Evolutionary conservation across 306 rosid species (phyloP), one percentile per base, ranked within the genome.

Genomic region (Hippophae gyantsensis): DNA sequence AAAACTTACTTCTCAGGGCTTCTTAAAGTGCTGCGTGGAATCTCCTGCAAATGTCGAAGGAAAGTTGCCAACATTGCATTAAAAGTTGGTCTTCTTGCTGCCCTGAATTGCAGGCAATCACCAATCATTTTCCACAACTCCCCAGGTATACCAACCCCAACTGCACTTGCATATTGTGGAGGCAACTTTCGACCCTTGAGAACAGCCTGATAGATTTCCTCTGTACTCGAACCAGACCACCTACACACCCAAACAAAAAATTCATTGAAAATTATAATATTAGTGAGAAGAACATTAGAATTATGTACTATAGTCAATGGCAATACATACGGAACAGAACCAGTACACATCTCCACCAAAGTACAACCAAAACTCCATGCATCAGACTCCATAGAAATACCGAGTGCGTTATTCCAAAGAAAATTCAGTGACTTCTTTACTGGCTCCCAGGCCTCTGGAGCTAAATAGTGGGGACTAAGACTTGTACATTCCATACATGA

Each of bases 291-390:
- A 66, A 41, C 67, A 55, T 42, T 27, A 76, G 44, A 74, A 70
- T 42, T 11, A 62, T 52, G 49, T 73, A 18, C 53, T 66, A 61
- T 71, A 71, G 68, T 67, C 66, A 2, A 32, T 69, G 73, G 76
- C 71, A 61, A 73, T 74, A 92, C 99, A 46, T 92, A 92, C 99
- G 99, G 99, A 73, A 83, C 79, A 65, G 99, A 74, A 76, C 99
- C 95, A 60, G 99, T 92, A 87, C 99, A 92, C 99, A 92, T 92
- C 84, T 92, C 99, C 59, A 92, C 99, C 90, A 92, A 74, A 23
- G 99, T 92, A 80, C 96, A 92, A 72, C 96, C 99, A 80, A 88
- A 92, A 86, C 99, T 92, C 99, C 99, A 92, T 18, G 99, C 96
- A 79, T 92, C 99, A 43, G 96, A 88, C 77, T 92, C 96, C 10